Evolutionary conservation across 305 asterid genomes (phyloP).

Genomic region (Fraxinus ornus): DNA sequence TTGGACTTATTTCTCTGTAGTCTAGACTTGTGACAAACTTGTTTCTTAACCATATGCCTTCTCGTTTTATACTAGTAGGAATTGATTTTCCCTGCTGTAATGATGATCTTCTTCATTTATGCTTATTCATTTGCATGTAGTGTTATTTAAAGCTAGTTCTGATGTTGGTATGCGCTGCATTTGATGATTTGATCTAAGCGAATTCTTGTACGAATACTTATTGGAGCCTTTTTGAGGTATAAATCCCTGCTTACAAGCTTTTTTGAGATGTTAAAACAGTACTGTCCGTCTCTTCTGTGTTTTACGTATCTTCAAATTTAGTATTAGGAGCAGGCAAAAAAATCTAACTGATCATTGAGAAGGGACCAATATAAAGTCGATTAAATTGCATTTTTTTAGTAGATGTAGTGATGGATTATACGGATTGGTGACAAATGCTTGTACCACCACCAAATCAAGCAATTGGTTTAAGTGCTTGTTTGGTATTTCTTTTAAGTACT

Average conservation of each 20-base stretch:
- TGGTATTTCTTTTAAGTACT: neutral
- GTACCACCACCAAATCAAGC: neutral
- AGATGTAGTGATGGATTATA: neutral
- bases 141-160: neutral
- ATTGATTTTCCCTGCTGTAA: neutral
- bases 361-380: neutral
- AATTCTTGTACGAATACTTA: conserved; percentile 14
- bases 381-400: too few species aligned
- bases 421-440: neutral
- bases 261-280: neutral
- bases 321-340: neutral
- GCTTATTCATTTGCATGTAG: neutral
- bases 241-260: neutral
- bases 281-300: neutral
- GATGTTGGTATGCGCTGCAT: neutral
- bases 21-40: conserved; percentile 4
- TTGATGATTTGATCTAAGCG: neutral
- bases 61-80: neutral
- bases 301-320: neutral
- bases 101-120: neutral
- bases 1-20: conserved; percentile 17
- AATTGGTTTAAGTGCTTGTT: neutral
- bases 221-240: neutral
- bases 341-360: neutral
- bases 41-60: neutral